Evolutionary conservation across 345 rosid species (phyloP).

Genomic region (Camelina neglecta): DNA sequence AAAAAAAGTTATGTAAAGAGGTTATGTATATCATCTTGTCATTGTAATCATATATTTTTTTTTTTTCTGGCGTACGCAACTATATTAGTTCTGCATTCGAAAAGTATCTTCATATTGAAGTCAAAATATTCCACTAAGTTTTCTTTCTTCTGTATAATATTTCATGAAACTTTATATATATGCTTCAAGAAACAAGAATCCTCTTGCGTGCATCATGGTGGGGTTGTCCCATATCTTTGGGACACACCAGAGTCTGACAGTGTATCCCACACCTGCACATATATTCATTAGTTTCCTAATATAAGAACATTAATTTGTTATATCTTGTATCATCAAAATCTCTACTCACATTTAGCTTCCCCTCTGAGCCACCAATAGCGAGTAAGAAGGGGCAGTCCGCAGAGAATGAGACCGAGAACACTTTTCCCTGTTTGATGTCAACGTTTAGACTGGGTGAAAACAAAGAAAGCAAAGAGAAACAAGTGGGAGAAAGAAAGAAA

Average conservation of each 20-base stretch:
- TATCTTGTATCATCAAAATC: neutral
- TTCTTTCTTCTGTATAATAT: too few relatives aligned
- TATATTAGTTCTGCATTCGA: too few relatives aligned
- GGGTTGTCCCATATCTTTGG: constrained; percentile 48
- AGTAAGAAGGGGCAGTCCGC: constrained; percentile 71
- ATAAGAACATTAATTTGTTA: neutral
- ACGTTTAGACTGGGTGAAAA: neutral
- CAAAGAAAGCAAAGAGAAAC: neutral
- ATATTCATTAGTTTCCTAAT: neutral
- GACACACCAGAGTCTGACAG: constrained; percentile 52
- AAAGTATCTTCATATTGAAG: too few relatives aligned
- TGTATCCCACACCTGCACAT: constrained; percentile 77
- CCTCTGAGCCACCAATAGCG: constrained; percentile 81
- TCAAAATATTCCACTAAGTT: too few relatives aligned
- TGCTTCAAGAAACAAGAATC: neutral
- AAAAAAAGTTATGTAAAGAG: too few relatives aligned
- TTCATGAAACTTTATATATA: too few relatives aligned
- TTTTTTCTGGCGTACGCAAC: too few relatives aligned
- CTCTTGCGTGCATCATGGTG: constrained; percentile 4
- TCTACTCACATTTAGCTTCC: constrained; percentile 66
- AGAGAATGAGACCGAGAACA: constrained; percentile 78
- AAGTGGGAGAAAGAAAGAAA: neutral
- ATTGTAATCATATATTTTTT: too few relatives aligned
- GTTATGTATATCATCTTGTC: too few relatives aligned
- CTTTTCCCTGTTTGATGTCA: constrained; percentile 55